These are phyloP conservation scores for Termitomyces sp. DNA, from an alignment of 768 basidiomycete species.

Conservation along the genomic window DNA sequence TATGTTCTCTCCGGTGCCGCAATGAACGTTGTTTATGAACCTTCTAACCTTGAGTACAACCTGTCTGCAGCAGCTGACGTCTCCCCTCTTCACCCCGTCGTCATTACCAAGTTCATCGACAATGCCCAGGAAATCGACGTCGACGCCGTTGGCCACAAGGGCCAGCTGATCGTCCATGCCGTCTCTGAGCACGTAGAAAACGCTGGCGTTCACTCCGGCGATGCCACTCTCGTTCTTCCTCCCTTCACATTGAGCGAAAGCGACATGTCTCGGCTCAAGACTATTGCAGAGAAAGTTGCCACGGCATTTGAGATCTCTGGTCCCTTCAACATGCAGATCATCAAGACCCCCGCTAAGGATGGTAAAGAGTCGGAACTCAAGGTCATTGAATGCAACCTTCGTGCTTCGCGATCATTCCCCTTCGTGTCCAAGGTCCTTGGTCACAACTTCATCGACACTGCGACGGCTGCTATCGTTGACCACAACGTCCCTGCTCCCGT, in stretches of 20 bases:
- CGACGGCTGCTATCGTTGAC: conserved; percentile 83
- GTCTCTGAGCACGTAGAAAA: conserved; percentile 99
- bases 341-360: conserved; percentile 67
- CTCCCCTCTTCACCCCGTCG: conserved; percentile 95
- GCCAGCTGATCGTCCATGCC: conserved; percentile 89
- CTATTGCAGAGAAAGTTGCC: conserved; percentile 93
- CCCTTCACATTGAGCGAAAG: conserved; percentile 74
- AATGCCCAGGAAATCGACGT: conserved; percentile 97
- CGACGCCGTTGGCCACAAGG: conserved; percentile 93
- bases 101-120: conserved; percentile 99
- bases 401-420: conserved; percentile 97
- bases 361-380: conserved; percentile 70
- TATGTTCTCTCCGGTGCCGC: conserved; percentile 98
- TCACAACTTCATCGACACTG: conserved; percentile 95
- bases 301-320: conserved; percentile 95
- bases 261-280: conserved; percentile 88
- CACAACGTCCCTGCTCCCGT: conserved; percentile 86
- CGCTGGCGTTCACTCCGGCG: conserved; percentile 97
- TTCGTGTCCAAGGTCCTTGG: conserved; percentile 99
- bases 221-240: conserved; percentile 95
- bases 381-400: conserved; percentile 98
- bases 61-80: conserved; percentile 96
- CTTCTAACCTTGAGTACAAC: conserved; percentile 84
- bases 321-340: conserved; percentile 99
- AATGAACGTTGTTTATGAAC: conserved; percentile 98